phyloP scores from a whole-genome alignment of 2,329 filamentous ascomycete species.

The Teratosphaeria pseudoeucalypti region DNA sequence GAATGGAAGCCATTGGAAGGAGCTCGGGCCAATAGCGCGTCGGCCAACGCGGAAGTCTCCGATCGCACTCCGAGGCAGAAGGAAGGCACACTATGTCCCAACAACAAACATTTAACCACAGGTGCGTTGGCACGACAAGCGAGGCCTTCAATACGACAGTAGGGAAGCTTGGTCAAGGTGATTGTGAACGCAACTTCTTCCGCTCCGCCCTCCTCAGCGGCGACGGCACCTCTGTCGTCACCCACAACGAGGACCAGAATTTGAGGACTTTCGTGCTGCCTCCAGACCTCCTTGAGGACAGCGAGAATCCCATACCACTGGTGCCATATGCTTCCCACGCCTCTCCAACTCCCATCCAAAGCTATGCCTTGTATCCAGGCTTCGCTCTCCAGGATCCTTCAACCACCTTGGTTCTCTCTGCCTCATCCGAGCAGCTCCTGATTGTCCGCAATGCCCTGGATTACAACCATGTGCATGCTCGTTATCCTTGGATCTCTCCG shows the following conservation, averaged over 20 bases:
- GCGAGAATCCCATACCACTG: slow-evolving; percentile 27
- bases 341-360: slow-evolving; percentile 39
- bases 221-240: slow-evolving; percentile 49
- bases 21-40: not conserved
- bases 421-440: slow-evolving; percentile 45
- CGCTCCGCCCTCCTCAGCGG: slow-evolving; percentile 38
- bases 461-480: slow-evolving; percentile 33
- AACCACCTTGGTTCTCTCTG: slow-evolving; percentile 42
- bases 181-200: slow-evolving; percentile 28
- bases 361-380: slow-evolving; percentile 44
- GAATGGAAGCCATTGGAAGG: slow-evolving; percentile 2
- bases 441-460: slow-evolving; percentile 45
- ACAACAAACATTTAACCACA: not conserved
- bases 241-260: slow-evolving; percentile 40
- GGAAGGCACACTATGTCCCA: not conserved
- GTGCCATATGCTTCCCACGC: slow-evolving; percentile 37
- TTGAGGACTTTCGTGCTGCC: slow-evolving; percentile 47
- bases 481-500: slow-evolving; percentile 45
- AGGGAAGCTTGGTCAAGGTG: not conserved
- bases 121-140: slow-evolving; percentile 1
- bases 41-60: not conserved
- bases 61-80: not conserved
- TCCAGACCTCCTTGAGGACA: slow-evolving; percentile 36
- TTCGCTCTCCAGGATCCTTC: slow-evolving; percentile 43
- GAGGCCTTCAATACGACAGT: slow-evolving; percentile 8